These are phyloP conservation scores for Suhomyces bolitotheri DNA, from an alignment of 1,139 yeast genomes.

Conservation along the genomic window DNA sequence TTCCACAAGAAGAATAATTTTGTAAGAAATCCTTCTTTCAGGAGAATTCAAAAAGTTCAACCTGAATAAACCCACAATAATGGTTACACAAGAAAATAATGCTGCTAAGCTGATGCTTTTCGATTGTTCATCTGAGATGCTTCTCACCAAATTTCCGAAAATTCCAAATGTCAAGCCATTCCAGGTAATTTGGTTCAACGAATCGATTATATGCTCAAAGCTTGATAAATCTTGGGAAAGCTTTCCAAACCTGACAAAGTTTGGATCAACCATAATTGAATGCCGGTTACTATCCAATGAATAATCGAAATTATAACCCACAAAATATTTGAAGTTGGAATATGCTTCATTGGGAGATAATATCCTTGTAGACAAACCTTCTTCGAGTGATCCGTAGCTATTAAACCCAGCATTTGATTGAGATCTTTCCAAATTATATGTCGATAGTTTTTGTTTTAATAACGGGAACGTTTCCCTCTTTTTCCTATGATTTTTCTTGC, in stretches of 20 bases:
- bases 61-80: conserved; percentile 19
- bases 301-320: conserved; percentile 24
- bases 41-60: conserved; percentile 20
- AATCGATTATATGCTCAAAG: conserved; percentile 7
- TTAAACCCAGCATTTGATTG: conserved; percentile 12
- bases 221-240: conserved; percentile 13
- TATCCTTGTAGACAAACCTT: not conserved
- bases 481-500: not conserved
- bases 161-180: conserved; percentile 7
- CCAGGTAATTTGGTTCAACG: conserved; percentile 15
- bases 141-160: conserved; percentile 7
- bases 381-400: conserved; percentile 12
- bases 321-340: conserved; percentile 21
- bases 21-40: conserved; percentile 5
- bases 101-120: not conserved
- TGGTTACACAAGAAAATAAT: conserved; percentile 7
- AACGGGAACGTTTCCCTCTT: conserved; percentile 16
- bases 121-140: not conserved
- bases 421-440: conserved; percentile 18
- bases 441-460: conserved; percentile 16
- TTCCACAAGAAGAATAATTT: conserved; percentile 9
- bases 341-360: conserved; percentile 5
- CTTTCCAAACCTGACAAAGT: conserved; percentile 16
- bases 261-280: conserved; percentile 18
- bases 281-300: conserved; percentile 11